phyloP scores from a whole-genome alignment of 2,329 filamentous ascomycete species.

The Coccinonectria pachysandricola region DNA sequence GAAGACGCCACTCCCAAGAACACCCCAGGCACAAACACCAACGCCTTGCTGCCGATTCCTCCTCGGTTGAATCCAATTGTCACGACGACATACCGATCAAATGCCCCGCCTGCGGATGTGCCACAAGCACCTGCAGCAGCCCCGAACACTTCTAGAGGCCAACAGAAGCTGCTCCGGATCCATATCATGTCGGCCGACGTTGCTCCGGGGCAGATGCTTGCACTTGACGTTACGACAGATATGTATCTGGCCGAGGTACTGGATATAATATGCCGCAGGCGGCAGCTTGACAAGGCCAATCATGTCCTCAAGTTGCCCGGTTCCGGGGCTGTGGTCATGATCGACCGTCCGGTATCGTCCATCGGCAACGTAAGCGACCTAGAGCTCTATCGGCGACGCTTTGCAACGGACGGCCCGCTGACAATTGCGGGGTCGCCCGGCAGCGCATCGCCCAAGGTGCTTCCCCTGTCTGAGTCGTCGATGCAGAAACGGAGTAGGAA shows the following conservation, averaged over 20 bases:
- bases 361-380: constrained; percentile 66
- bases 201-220: constrained; percentile 62
- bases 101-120: constrained; percentile 44
- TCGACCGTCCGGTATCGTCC: constrained; percentile 69
- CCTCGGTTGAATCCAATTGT: constrained; percentile 49
- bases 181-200: constrained; percentile 62
- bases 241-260: constrained; percentile 77
- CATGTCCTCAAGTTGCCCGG: constrained; percentile 70
- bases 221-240: constrained; percentile 67
- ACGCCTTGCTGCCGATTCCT: constrained; percentile 21
- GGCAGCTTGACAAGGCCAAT: constrained; percentile 67
- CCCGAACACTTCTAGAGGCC: constrained; percentile 42
- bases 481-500: constrained; percentile 40
- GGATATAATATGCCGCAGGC: constrained; percentile 65
- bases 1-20: constrained; percentile 18
- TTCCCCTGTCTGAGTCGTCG: constrained; percentile 37
- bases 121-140: constrained; percentile 37
- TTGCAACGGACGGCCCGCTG: constrained; percentile 62
- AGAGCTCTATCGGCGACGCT: constrained; percentile 64
- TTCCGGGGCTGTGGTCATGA: constrained; percentile 62
- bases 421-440: constrained; percentile 60
- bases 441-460: constrained; percentile 58
- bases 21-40: constrained; percentile 20
- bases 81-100: constrained; percentile 48
- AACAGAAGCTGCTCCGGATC: constrained; percentile 60